Conservation (phyloP, 2,329 filamentous ascomycete species). For the Fusarium vanettenii region DNA sequence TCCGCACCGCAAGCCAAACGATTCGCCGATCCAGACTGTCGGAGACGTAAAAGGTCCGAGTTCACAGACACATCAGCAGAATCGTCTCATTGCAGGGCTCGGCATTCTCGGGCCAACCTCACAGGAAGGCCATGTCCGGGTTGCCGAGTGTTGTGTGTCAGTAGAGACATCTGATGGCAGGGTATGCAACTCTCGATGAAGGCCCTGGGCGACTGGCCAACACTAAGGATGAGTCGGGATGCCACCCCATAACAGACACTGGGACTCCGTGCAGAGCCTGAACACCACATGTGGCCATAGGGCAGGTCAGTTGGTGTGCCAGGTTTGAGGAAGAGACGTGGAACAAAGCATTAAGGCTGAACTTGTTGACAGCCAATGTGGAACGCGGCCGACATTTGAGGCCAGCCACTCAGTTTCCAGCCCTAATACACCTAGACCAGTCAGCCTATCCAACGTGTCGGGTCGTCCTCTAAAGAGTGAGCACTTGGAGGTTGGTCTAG, state of each 20-base stretch:
- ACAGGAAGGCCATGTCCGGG: slow-evolving; percentile 10
- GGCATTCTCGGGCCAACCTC: slow-evolving; percentile 8
- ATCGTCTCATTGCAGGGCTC: slow-evolving; percentile 11
- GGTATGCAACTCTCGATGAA: not conserved
- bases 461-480: not conserved
- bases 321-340: not conserved
- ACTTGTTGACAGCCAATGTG: slow-evolving; percentile 10
- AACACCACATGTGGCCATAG: not conserved
- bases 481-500: not conserved
- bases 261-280: not conserved
- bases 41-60: slow-evolving; percentile 10
- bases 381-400: slow-evolving; percentile 21
- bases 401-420: slow-evolving; percentile 18
- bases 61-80: not conserved
- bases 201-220: not conserved
- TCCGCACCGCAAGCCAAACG: not conserved
- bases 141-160: not conserved
- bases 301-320: not conserved
- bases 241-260: not conserved
- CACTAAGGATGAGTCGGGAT: not conserved
- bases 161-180: not conserved
- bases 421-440: not conserved
- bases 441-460: slow-evolving; percentile 8
- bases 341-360: not conserved
- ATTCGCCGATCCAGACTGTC: slow-evolving; percentile 20